Base-by-base conservation (phyloP, 2,329 filamentous ascomycete genomes). In the Verticillium isaacii region DNA sequence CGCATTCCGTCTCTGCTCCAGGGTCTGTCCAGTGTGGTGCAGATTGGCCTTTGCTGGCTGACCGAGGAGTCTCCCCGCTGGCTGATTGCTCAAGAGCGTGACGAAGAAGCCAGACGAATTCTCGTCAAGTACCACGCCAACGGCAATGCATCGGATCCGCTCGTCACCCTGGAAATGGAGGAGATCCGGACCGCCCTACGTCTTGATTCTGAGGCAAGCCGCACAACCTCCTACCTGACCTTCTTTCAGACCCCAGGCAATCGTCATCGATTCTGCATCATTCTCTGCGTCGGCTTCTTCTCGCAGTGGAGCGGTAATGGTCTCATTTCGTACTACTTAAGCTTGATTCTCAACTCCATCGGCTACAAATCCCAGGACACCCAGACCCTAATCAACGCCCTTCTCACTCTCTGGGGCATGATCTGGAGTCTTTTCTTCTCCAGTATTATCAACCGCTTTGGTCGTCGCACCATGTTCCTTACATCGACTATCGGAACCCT, bases 131-230 rank as follows among this genome's bases (percentile, higher is more conserved):
- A 80, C 55, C 83, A 85, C 59, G 81, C 77, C 37, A 78, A 80
- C 54, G 80, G 79, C 14, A 73, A 81, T 61, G 62, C 61, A 11
- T 66, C 75, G 32, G 75, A 81, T 60, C 65, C 74, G 3, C 73
- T 77, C 15, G 82, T 85, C 1, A 75, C 77, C 55, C 76, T 78
- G 61, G 80, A 85, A 61, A 80, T 76, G 60, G 70, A 73, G 7
- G 80, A 85, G 68, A 85, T 85, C 62, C 75, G 75, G 60, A 76
- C 78, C 32, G 81, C 79, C 0, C 73, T 83, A 34, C 70, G 73
- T 36, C 65, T 80, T 19, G 82, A 84, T 11, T 12, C 19, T 12
- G 64, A 66, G 57, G 63, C 60, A 2, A 41, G 59, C 6, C 54
- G 62, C 15, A 63, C 64, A 6, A 65, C 66, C 0, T 65, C 66